Evolutionary conservation across 1,284 basidiomycete species (phyloP).

Genomic region (Ceratobasidium sp.): DNA sequence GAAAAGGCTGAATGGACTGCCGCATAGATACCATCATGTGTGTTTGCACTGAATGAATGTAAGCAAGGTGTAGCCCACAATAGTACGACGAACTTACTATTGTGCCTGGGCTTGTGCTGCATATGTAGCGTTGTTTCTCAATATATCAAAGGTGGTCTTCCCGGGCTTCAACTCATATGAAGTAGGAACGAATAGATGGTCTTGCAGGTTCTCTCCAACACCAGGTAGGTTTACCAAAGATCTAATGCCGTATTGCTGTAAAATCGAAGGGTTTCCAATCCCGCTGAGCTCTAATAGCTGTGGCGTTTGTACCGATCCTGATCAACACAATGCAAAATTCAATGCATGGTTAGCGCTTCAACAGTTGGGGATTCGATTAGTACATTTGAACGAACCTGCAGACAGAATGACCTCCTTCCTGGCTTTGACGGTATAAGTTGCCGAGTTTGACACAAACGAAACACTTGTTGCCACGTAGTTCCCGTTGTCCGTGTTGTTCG

Average conservation of each 20-base stretch:
- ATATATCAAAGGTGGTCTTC: slow-evolving; percentile 48
- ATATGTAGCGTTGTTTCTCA: slow-evolving; percentile 44
- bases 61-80: neutral
- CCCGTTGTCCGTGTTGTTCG: slow-evolving; percentile 49
- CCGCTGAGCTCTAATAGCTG: slow-evolving; percentile 67
- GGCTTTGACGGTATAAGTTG: slow-evolving; percentile 53
- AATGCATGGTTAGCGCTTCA: no score
- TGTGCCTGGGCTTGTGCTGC: slow-evolving; percentile 43
- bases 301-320: slow-evolving; percentile 61
- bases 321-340: neutral
- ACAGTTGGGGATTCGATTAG: no score
- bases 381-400: slow-evolving; percentile 55
- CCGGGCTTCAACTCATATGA: slow-evolving; percentile 49
- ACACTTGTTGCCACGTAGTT: slow-evolving; percentile 53
- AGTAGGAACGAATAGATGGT: slow-evolving; percentile 54
- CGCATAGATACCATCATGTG: slow-evolving; percentile 47
- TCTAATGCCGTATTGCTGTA: slow-evolving; percentile 60
- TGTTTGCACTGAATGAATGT: slow-evolving; percentile 27
- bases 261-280: slow-evolving; percentile 61
- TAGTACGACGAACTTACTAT: slow-evolving; percentile 38
- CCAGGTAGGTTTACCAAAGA: slow-evolving; percentile 60
- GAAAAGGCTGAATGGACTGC: slow-evolving; percentile 48
- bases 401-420: slow-evolving; percentile 62
- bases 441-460: slow-evolving; percentile 53
- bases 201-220: slow-evolving; percentile 63